Evolutionary conservation across 768 basidiomycete species (phyloP), one percentile per base, ranked within the genome.

Genomic region (Leccinellum luteum): DNA sequence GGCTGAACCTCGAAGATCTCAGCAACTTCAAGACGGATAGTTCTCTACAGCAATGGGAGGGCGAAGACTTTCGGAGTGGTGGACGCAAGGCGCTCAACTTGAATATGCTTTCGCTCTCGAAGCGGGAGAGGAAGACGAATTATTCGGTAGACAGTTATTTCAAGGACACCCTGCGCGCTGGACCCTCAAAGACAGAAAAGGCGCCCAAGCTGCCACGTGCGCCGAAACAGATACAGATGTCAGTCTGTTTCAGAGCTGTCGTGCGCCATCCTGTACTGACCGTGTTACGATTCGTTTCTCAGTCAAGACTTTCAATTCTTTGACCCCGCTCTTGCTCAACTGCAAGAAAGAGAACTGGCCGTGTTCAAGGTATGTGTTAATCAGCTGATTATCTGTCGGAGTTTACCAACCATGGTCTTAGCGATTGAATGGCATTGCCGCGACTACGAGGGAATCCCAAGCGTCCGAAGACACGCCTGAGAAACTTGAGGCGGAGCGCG

Each of bases 251-350:
- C 14, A 6, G 14, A 28, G 32, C 15, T 28, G 23, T 43, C 27
- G 9, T 30, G 41, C n/a, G 10, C 4, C 35, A 14, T 35, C 13
- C 4, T 8, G 14, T 32, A 2, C 35, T 57, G 8, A 57, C 38
- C n/a, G 12, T 31, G 27, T 27, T 21, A 15, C 21, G 25, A 44
- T 51, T 35, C 19, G 3, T 31, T 48, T 19, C 55, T 25, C 65
- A 94, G 92, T 61, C 89, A 94, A 73, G 96, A 97, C 71, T 96
- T 94, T 81, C 96, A 99, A 68, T 98, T 99, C 80, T 98, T 92
- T 77, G 90, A 94, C 7, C 83, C 86, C 0, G 80, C 87, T 52
- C 73, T 98, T 12, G 80, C 85, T 4, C 85, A 85, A 64, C 76
- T 98, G 27, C 94, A 98, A 68, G 92, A 96, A 64, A 82, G 86